Conservation (phyloP, 2,329 filamentous ascomycete genomes). For the Ceratocystis colombiana region DNA sequence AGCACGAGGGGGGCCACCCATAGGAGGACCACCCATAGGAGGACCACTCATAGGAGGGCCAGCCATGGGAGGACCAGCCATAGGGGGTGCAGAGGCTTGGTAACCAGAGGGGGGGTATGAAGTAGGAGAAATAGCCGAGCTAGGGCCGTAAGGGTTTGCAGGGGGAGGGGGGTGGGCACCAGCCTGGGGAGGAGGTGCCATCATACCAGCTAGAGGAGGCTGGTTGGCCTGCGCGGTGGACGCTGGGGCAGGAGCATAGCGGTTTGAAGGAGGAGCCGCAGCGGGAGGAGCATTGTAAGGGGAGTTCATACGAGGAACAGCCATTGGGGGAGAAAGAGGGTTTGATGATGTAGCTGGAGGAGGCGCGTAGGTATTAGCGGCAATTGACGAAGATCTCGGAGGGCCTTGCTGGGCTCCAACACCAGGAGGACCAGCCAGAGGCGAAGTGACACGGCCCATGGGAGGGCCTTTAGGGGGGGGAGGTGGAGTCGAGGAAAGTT, state of each 20-base stretch:
- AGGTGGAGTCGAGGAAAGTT: slow-evolving; percentile 57
- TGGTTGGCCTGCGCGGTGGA: slow-evolving; percentile 33
- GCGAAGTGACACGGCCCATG: slow-evolving; percentile 58
- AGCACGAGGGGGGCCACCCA: slow-evolving; percentile 34
- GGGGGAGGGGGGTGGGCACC: slow-evolving; percentile 41
- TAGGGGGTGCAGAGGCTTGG: slow-evolving; percentile 38
- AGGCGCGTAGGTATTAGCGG: slow-evolving; percentile 36
- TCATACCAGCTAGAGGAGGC: slow-evolving; percentile 33
- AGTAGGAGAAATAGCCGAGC: slow-evolving; percentile 31
- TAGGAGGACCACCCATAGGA: slow-evolving; percentile 24
- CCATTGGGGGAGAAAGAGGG: slow-evolving; percentile 32
- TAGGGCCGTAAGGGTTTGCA: slow-evolving; percentile 37
- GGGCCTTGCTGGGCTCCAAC: slow-evolving; percentile 35
- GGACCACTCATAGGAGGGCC: slow-evolving; percentile 30
- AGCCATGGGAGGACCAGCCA: slow-evolving; percentile 36
- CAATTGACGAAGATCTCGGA: slow-evolving; percentile 26
- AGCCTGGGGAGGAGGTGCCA: slow-evolving; percentile 36
- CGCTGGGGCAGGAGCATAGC: slow-evolving; percentile 56
- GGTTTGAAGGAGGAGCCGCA: slow-evolving; percentile 56
- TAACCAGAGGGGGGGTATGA: slow-evolving; percentile 26
- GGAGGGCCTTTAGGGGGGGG: slow-evolving; percentile 74
- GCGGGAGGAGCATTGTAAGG: slow-evolving; percentile 76
- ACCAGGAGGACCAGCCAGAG: slow-evolving; percentile 49
- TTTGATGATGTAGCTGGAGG: slow-evolving; percentile 57
- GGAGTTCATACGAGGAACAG: slow-evolving; percentile 64